Conservation (phyloP, 1,284 basidiomycete genomes). For the Microbotryum silenes-acaulis region DNA sequence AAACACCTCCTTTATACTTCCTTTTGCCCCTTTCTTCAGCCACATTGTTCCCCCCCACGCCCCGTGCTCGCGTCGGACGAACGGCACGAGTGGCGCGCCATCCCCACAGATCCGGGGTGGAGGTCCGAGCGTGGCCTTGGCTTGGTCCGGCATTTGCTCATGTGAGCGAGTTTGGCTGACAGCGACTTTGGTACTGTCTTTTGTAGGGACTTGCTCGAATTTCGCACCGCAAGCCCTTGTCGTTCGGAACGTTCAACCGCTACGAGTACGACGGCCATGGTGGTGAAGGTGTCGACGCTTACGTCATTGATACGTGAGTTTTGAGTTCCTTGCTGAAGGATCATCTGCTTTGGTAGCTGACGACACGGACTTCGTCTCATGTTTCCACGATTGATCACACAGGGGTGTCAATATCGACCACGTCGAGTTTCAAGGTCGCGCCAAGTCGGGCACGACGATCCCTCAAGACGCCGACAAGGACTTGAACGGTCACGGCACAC, state of each 20-base stretch:
- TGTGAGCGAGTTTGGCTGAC: slow-evolving; percentile 7
- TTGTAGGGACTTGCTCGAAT: slow-evolving; percentile 84
- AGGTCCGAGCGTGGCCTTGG: neutral
- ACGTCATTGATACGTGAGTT: slow-evolving; percentile 49
- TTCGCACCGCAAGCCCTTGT: slow-evolving; percentile 73
- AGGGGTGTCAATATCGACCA: slow-evolving; percentile 86
- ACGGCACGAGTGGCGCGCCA: no score
- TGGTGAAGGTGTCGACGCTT: slow-evolving; percentile 86
- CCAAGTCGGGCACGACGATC: slow-evolving; percentile 74
- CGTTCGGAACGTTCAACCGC: slow-evolving; percentile 75
- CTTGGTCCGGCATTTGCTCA: neutral
- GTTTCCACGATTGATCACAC: slow-evolving; percentile 52
- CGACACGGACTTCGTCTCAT: neutral
- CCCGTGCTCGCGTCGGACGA: neutral
- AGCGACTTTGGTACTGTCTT: slow-evolving; percentile 10
- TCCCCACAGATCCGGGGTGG: no score
- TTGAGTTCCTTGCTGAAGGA: neutral
- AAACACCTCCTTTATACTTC: slow-evolving; percentile 37
- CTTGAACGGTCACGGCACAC: slow-evolving; percentile 58
- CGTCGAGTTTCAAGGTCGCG: slow-evolving; percentile 78
- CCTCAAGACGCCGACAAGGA: slow-evolving; percentile 71
- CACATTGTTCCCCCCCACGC: neutral
- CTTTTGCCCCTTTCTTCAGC: no score
- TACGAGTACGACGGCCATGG: slow-evolving; percentile 69
- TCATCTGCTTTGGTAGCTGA: neutral